phyloP scores from a whole-genome alignment of 495 filamentous ascomycete species.

The Bathelium albidoporum region DNA sequence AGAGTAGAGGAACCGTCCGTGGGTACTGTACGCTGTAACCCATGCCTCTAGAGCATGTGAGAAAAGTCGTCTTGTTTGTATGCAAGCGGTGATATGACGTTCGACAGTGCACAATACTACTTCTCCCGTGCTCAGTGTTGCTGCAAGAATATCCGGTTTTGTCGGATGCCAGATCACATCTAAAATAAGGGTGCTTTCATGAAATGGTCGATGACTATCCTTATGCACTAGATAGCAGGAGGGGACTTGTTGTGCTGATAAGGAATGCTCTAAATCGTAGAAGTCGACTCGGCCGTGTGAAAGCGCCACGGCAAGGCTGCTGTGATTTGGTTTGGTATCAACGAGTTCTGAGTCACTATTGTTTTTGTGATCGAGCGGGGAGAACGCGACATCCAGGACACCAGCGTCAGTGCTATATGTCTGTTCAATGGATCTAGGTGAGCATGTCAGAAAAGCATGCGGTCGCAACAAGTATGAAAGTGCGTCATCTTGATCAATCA shows the following conservation, averaged over 20 bases:
- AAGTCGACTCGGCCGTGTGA: constrained; percentile 61
- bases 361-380: constrained; percentile 32
- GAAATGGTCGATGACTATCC: constrained; percentile 35
- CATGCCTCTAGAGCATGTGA: constrained; percentile 53
- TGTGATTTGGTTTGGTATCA: constrained; percentile 27
- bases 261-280: constrained; percentile 37
- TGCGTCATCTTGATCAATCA: too few species aligned
- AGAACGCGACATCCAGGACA: constrained; percentile 80
- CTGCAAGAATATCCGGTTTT: constrained; percentile 39
- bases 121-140: constrained; percentile 60
- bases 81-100: background rate
- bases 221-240: constrained; percentile 27
- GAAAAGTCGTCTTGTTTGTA: constrained; percentile 2
- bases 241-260: constrained; percentile 6
- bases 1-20: constrained; percentile 40
- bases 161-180: constrained; percentile 62
- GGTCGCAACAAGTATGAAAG: too few species aligned
- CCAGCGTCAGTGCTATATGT: constrained; percentile 39
- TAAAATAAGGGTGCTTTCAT: constrained; percentile 45
- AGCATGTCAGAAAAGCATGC: too few species aligned
- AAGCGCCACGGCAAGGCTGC: constrained; percentile 53
- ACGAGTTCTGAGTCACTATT: constrained; percentile 13
- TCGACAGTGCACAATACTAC: constrained; percentile 23
- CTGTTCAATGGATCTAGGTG: constrained; percentile 1
- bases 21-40: constrained; percentile 40